Evolutionary conservation across 2,329 filamentous ascomycete species (phyloP), one percentile per base, ranked within the genome.

Genomic region (Bipolaris sorokiniana): DNA sequence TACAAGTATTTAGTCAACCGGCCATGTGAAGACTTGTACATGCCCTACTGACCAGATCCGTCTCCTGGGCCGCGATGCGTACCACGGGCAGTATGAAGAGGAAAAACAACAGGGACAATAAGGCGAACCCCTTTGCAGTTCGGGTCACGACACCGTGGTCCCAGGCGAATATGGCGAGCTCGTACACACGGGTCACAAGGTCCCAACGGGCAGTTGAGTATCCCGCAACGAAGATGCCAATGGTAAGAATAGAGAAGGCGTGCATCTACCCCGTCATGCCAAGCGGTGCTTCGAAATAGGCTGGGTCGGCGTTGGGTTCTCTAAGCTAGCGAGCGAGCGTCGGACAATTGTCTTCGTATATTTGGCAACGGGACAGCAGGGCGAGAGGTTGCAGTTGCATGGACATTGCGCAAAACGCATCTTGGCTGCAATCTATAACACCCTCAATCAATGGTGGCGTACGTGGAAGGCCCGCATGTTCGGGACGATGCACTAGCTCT

Each of bases 171-270:
- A 97, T 90, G 68, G 92, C 90, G 72, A 99, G 87, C 80, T 99
- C 94, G 89, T 97, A 97, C 71, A 98, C 85, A 72, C 93, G 89
- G 70, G 94, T 97, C 68, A 97, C 92, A 63, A 99, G 88, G 81
- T 98, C 95, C 93, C 95, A 99, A 84, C 95, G 90, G 76, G 95
- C 95, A 81, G 95, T 99, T 78, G 94, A 98, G 85, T 99, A 99
- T 79, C 95, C 95, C 82, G 95, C 94, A 85, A 98, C 90, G 83
- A 99, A 99, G 83, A 99, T 97, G 81, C 90, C 92, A 81, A 97
- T 88, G 74, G 93, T 96, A 79, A 97, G 86, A 78, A 94, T 83
- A 64, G 94, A 98, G 83, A 98, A 97, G 74, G 93, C 92, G 92
- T 97, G 93, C 94, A 98, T 98, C 84, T 83, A 86, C 63, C 48